Evolutionary conservation across 768 basidiomycete genomes (phyloP), one percentile per base, ranked within the genome.

Genomic region (Boletus sp.): DNA sequence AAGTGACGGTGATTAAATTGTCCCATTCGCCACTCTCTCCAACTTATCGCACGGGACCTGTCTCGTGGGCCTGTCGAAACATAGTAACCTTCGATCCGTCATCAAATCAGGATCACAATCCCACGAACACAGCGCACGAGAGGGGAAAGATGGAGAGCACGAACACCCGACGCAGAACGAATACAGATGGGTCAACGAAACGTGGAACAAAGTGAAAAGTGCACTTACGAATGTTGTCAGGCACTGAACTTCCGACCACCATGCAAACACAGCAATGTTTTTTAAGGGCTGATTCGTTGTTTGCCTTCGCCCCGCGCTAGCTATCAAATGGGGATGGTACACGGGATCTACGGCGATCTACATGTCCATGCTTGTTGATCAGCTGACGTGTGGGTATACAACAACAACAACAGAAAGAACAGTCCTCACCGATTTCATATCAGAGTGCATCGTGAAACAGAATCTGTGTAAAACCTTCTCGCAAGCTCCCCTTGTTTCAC

Each of bases 401-500:
- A 18, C 17, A 39, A 18, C 9, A 10, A 17, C 32, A 9, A 29
- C 4, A 40, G 37, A 9, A 44, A 42, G 29, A 30, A 42, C 28
- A 29, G 36, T 37, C 47, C 60, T 41, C 54, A 47, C 54, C 33
- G 47, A 62, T 68, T 62, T 66, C 58, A 67, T 67, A 63, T 66
- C 52, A 45, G 57, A 47, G 24, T 17, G 20, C 28, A 46, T 59
- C 50, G 37, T 63, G 52, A 46, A 59, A 56, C 40, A 48, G 37
- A 35, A 50, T 51, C 15, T 7, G 28, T 57, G 30, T 36, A n/a
- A 46, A n/a, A 36, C 32, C 30, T 36, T 37, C 36, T 51, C 41
- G 20, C 42, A 39, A n/a, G 14, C n/a, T 15, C 10, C 56, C 61
- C 66, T 52, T 55, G 63, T 67, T 67, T 68, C 63, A 63, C 46